Evolutionary conservation across 805 yeast genomes (phyloP).

Genomic region (Kazachstania bromeliacearum): DNA sequence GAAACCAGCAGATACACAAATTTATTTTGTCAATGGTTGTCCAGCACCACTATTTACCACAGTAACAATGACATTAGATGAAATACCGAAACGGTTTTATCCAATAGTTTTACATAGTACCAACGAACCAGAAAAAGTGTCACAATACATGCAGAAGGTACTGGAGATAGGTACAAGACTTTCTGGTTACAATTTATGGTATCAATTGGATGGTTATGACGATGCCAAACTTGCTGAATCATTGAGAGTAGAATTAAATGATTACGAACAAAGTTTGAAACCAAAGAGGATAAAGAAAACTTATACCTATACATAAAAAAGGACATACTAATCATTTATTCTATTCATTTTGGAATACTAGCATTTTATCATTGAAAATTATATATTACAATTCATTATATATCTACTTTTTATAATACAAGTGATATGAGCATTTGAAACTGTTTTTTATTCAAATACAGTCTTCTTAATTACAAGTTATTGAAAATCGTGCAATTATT

Average conservation of each 20-base stretch:
- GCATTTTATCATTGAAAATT: too few relatives aligned
- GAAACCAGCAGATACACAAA: slow-evolving; percentile 8
- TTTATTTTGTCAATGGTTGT: slow-evolving; percentile 28
- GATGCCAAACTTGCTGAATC: slow-evolving; percentile 61
- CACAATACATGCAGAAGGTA: slow-evolving; percentile 50
- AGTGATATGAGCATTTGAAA: neutral
- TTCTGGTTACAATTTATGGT: slow-evolving; percentile 66
- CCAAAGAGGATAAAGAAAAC: slow-evolving; percentile 27
- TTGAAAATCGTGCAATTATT: too few relatives aligned
- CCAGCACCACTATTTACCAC: slow-evolving; percentile 43
- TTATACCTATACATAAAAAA: slow-evolving; percentile 1
- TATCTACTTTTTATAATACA: neutral
- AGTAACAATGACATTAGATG: slow-evolving; percentile 52
- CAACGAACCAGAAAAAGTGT: slow-evolving; percentile 45
- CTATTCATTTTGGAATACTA: too few relatives aligned
- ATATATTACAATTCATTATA: neutral
- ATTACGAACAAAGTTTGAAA: slow-evolving; percentile 40
- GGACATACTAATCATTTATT: neutral
- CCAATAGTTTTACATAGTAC: slow-evolving; percentile 63
- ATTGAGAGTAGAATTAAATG: slow-evolving; percentile 46
- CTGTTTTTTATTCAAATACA: neutral
- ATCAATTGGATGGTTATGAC: slow-evolving; percentile 65
- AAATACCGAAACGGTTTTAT: slow-evolving; percentile 56
- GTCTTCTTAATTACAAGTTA: too few relatives aligned
- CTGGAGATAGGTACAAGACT: slow-evolving; percentile 51